Evolutionary conservation across 805 yeast species (phyloP), one percentile per base, ranked within the genome.

Genomic region (Wickerhamomyces kurtzmanii): DNA sequence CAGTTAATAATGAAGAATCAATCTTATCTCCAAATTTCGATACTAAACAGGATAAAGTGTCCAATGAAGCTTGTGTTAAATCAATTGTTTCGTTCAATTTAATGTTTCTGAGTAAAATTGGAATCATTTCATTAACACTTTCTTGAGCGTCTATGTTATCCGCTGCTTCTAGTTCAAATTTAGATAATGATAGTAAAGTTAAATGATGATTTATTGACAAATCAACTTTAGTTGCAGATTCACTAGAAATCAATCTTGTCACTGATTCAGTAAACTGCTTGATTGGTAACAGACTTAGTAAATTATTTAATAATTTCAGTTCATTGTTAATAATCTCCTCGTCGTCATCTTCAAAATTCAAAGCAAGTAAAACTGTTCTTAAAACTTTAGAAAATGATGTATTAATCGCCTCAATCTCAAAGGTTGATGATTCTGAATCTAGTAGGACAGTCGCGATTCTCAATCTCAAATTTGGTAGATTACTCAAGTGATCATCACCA

Each of bases 271-370:
- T 77, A 49, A 83, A 87, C 38, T 73, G 68, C 36, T 66, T 66
- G 37, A 86, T 68, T 17, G 97, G 96, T 29, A 89, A 59, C 36
- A 85, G 59, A 32, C 74, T 73, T 33, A 89, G 57, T 37, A 77
- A 57, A 38, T 70, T 71, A 19, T 74, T 70, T 37, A 89, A 60
- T 28, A 83, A 53, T 16, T 60, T 63, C 46, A 73, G 72, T 29
- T 77, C 53, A 19, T 57, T 59, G 23, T 45, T 50, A 12, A 63
- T 54, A 15, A 64, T 53, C 20, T 54, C 59, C 11, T 35, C 29
- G 6, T 32, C 17, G n/a, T 23, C 18, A 12, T 37, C 36, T 14
- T 31, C 24, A 17, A 39, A 8, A 8, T 20, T 15, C 10, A 15
- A 15, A 12, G 22, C 32, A 30, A 11, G 33, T 20, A 12, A 39